Evolutionary conservation across 257 asterid genomes (phyloP), one percentile per base, ranked within the genome.

Genomic region (Fraxinus quadrangulata): DNA sequence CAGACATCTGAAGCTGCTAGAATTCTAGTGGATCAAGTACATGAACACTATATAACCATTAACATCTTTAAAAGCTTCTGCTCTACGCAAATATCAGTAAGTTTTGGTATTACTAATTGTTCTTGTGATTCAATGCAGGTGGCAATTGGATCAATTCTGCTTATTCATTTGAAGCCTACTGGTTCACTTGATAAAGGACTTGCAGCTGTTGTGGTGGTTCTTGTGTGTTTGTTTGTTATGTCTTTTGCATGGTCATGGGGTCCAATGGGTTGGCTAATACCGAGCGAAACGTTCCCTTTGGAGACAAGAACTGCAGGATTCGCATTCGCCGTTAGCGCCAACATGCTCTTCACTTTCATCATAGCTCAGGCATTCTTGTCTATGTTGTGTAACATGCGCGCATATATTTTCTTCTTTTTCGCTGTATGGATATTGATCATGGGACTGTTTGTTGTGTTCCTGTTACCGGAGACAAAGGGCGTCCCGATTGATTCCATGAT

Each of bases 321-420:
- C 66, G 96, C 97, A 0, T 75, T 90, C 7, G 96, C 97, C 0
- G 93, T 92, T 1, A 88, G 97, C 19, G 78, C 89, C 19, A 88
- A 88, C 69, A 88, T 88, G 92, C 3, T 88, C 47, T 79, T 77
- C 81, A 88, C 92, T 1, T 88, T 88, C 85, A 10, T 88, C 23
- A 82, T 88, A 3, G 92, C 87, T 1, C 92, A 88, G 45, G 86
- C 80, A 0, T 88, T 88, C 76, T 9, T 88, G 56, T 85, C 92
- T 1, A 85, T 86, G 89, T 0, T 88, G 81, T 88, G 92, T 45
- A 79, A 84, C 75, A 78, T 88, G 85, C 33, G 56, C 14, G 83
- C 90, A 0, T 82, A 81, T 21, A 82, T 86, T 63, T 86, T 86
- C 87, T 88, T 86, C 88, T 88, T 88, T 83, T 84, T 86, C 56